Percentiles rank a stretch among this genome's conserved stretches.
phyloP scores from a whole-genome alignment of 2,329 filamentous ascomycete genomes.

The Ambrosiella beaveri region DNA sequence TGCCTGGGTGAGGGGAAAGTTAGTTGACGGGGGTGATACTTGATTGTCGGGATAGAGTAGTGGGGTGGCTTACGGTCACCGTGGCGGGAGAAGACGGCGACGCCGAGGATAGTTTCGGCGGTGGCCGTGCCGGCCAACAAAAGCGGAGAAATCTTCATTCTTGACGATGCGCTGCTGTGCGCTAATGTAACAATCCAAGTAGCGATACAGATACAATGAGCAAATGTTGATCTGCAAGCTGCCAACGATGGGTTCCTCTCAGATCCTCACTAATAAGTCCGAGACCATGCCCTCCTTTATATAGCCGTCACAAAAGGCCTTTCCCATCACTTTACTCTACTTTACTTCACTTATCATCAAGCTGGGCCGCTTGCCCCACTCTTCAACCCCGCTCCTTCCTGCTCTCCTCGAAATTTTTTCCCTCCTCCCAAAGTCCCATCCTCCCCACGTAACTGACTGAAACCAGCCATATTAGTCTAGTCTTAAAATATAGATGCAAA shows the following conservation, averaged over 20 bases:
- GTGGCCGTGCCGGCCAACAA: constrained; percentile 14
- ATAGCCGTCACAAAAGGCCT: too few relatives aligned
- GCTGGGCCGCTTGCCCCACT: neutral
- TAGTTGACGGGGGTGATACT: neutral
- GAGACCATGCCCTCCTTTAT: too few relatives aligned
- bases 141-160: neutral
- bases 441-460: neutral
- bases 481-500: too few relatives aligned
- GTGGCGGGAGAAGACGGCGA: constrained; percentile 21
- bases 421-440: neutral
- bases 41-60: neutral
- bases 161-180: neutral
- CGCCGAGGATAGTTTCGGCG: constrained; percentile 21
- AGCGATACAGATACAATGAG: neutral
- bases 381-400: neutral
- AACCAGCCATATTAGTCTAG: too few relatives aligned
- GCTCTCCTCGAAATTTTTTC: neutral
- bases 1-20: constrained; percentile 15
- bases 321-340: too few relatives aligned
- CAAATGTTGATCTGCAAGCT: neutral
- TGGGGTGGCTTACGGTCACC: constrained; percentile 19
- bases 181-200: neutral
- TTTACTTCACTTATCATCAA: neutral
- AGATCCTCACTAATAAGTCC: too few relatives aligned
- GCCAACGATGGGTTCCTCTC: too few relatives aligned